phyloP scores from a whole-genome alignment of 345 rosid species.

The Pseudoturritis turrita region DNA sequence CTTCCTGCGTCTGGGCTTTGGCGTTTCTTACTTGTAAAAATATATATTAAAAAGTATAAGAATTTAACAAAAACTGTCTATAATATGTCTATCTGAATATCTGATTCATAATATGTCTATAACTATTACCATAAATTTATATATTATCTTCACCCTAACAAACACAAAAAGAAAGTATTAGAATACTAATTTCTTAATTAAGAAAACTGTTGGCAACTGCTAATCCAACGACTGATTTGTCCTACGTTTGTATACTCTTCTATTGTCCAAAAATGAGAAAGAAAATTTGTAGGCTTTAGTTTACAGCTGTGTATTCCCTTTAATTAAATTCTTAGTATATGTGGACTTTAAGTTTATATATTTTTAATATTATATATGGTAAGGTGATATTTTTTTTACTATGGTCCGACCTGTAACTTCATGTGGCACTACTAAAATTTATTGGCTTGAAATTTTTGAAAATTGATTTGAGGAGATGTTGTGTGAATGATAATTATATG shows the following conservation, averaged over 20 bases:
- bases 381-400: slow-evolving; percentile 7
- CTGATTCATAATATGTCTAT: slow-evolving; percentile 21
- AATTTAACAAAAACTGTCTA: too few relatives aligned
- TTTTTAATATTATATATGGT: neutral
- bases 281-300: slow-evolving; percentile 32
- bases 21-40: too few relatives aligned
- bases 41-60: too few relatives aligned
- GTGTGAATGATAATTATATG: too few relatives aligned
- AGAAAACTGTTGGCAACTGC: slow-evolving; percentile 28
- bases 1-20: too few relatives aligned
- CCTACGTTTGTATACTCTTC: too few relatives aligned
- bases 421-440: slow-evolving; percentile 19
- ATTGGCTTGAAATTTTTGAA: neutral
- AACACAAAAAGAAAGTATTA: neutral
- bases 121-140: slow-evolving; percentile 7
- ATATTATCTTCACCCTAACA: slow-evolving; percentile 25
- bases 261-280: slow-evolving; percentile 36
- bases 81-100: too few relatives aligned
- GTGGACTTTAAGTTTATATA: slow-evolving; percentile 26
- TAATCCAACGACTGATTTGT: slow-evolving; percentile 33
- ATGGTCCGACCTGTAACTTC: slow-evolving; percentile 28
- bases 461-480: too few relatives aligned
- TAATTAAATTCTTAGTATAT: slow-evolving; percentile 29
- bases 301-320: slow-evolving; percentile 32
- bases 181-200: slow-evolving; percentile 4